Base-by-base conservation (phyloP, 257 asterid genomes). In the Gardenia jasminoides region DNA sequence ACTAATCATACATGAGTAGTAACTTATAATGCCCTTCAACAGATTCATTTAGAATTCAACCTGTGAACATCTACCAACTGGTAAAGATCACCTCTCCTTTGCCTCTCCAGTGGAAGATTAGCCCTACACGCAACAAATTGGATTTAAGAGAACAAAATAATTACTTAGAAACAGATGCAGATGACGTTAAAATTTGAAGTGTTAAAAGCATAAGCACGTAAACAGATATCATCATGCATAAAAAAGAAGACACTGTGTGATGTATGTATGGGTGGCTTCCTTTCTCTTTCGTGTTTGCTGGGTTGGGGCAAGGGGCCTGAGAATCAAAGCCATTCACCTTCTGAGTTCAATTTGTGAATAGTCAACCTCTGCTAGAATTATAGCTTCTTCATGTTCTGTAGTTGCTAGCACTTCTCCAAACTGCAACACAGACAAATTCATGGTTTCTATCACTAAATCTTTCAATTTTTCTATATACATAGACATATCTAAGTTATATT, bases 51-150 rank as follows among this genome's bases (percentile, higher is more conserved):
- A 36, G 90, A 83, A 76, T 79, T 84, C 87, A 81, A 67, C 80
- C 96, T 87, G 84, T 89, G 87, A 64, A 94, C 97, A 67, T 94
- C 99, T 41, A 91, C 96, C 89, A 94, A 69, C 94, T 87, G 98
- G 88, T 94, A 94, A 68, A 94, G 97, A 76, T 94, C 98, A 16
- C 98, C 98, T 68, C 95, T 92, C 84, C 96, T 87, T 85, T 94
- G 98, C 86, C 89, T 91, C 89, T 90, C 96, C 58, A 94, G 86
- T 26, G 98, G 98, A 46, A 94, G 95, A 78, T 90, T 91, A 54
- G 92, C 86, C 85, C 97, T 94, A 92, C 7, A 78, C 28, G 44
- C 16, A 15, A 72, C 62, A 36, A 62, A 82, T 36, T 9, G 30
- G 10, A 44, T 70, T 30, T 0, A 43, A 74, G 16, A 74, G 65